Base-by-base conservation (phyloP, 306 rosid species). In the peach (Prunus persica) region DNA sequence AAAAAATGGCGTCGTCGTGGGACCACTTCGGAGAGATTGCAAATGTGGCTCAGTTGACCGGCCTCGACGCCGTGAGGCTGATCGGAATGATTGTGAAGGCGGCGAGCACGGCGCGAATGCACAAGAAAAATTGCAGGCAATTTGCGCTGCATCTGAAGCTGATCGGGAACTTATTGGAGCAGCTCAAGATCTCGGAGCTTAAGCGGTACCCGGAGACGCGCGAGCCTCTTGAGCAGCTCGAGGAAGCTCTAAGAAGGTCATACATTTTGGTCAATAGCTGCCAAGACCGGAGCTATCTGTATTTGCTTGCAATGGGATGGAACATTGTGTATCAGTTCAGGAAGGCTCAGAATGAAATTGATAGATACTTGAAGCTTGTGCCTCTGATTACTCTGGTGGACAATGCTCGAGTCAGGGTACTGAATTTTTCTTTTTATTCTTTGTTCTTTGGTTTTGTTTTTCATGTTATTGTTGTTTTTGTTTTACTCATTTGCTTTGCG, bases 301-400 rank as follows among this genome's bases (percentile, higher is more conserved):
- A 96, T 79, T 57, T 96, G 82, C 82, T 96, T 38, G 99, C 99
- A 45, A 96, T 96, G 98, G 99, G 99, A 1, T 96, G 99, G 98
- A 96, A 91, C 86, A 89, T 96, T 65, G 98, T 96, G 65, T 96
- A 96, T 71, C 99, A 96, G 69, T 96, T 96, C 87, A 81, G 99
- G 69, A 89, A 89, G 89, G 99, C 98, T 16, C 99, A 96, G 89
- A 91, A 89, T 71, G 99, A 96, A 78, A 96, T 96, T 57, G 99
- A 96, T 62, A 80, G 97, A 83, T 96, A 92, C 79, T 77, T 96
- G 46, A 85, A 86, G 19, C 97, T 96, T 18, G 98, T 96, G 50
- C 99, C 97, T 65, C 89, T 96, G 67, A 96, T 96, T 81, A 89
- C 99, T 38, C 98, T 96, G 1, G 99, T 96, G 30, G 98, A 96